phyloP scores from a whole-genome alignment of 2,329 filamentous ascomycete genomes.

The Westerdykella aurantiaca region DNA sequence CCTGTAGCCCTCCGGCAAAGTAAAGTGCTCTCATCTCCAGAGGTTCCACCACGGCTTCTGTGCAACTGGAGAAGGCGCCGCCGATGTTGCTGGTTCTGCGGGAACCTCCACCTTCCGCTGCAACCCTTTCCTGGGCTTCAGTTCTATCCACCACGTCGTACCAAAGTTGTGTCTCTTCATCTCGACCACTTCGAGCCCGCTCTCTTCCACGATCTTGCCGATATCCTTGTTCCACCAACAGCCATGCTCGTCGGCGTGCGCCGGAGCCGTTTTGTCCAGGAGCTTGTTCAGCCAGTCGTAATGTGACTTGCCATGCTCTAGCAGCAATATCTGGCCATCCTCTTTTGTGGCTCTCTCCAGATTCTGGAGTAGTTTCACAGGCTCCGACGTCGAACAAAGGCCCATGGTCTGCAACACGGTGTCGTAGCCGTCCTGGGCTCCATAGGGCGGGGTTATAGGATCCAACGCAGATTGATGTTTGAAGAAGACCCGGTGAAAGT shows the following conservation, averaged over 20 bases:
- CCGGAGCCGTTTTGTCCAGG: constrained; percentile 42
- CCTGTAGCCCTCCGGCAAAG: too few relatives aligned
- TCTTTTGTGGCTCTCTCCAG: constrained; percentile 40
- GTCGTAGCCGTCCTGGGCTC: constrained; percentile 40
- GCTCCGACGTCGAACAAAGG: constrained; percentile 45
- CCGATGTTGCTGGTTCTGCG: background rate
- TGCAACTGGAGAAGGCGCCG: constrained; percentile 15
- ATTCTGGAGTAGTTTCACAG: constrained; percentile 41
- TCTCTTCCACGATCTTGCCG: constrained; percentile 43
- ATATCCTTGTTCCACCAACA: constrained; percentile 52
- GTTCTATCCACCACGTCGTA: constrained; percentile 46
- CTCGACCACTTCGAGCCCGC: constrained; percentile 43
- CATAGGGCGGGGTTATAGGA: constrained; percentile 40
- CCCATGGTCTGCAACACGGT: constrained; percentile 50
- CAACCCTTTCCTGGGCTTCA: constrained; percentile 38
- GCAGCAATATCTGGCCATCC: constrained; percentile 42
- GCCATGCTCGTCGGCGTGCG: constrained; percentile 45
- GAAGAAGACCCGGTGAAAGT: constrained; percentile 37
- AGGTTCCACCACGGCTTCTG: constrained; percentile 32
- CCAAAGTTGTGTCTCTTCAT: constrained; percentile 45
- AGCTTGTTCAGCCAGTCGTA: constrained; percentile 45
- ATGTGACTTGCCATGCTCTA: constrained; percentile 48
- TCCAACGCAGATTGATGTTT: constrained; percentile 42
- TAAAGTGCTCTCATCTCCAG: constrained; percentile 22
- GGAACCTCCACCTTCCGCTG: constrained; percentile 3